phyloP scores from a whole-genome alignment of 78 protist genomes.

The Dictyostelium intermedium region DNA sequence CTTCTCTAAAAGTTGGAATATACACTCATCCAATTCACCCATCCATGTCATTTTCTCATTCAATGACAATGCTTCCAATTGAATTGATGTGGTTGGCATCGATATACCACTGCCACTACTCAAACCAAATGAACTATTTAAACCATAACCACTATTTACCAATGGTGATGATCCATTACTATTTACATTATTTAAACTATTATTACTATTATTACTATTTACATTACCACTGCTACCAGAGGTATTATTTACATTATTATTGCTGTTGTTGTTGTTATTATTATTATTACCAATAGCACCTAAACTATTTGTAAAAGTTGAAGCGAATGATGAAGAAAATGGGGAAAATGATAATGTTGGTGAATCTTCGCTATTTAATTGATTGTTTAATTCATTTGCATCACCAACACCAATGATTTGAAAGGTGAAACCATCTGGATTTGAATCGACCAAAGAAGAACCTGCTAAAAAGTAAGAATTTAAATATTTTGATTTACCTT shows the following conservation, averaged over 20 bases:
- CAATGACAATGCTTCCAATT: conserved; percentile 1
- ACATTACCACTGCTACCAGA: not conserved
- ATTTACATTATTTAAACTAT: not conserved
- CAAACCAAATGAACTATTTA: not conserved
- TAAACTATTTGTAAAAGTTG: not conserved
- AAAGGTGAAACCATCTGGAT: conserved; percentile 35
- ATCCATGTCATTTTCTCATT: conserved; percentile 71
- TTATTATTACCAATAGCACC: not conserved
- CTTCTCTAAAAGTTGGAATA: conserved; percentile 62
- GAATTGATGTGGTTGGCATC: conserved; percentile 7
- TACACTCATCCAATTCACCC: conserved; percentile 72
- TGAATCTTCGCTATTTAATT: not conserved
- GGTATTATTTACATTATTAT: not conserved
- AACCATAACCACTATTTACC: not conserved
- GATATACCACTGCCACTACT: not conserved
- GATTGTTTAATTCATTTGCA: conserved; percentile 7
- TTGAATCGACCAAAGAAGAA: conserved; percentile 13
- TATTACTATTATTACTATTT: not conserved
- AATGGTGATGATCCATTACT: conserved; percentile 10
- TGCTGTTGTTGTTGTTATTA: not conserved
- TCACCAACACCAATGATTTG: conserved; percentile 29
- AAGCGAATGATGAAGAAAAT: not conserved
- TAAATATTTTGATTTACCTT: conserved; percentile 57
- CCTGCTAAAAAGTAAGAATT: conserved; percentile 20
- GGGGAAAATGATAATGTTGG: conserved; percentile 3